Conservation (phyloP, 495 filamentous ascomycete genomes). For the Aspergillus baeticus region DNA sequence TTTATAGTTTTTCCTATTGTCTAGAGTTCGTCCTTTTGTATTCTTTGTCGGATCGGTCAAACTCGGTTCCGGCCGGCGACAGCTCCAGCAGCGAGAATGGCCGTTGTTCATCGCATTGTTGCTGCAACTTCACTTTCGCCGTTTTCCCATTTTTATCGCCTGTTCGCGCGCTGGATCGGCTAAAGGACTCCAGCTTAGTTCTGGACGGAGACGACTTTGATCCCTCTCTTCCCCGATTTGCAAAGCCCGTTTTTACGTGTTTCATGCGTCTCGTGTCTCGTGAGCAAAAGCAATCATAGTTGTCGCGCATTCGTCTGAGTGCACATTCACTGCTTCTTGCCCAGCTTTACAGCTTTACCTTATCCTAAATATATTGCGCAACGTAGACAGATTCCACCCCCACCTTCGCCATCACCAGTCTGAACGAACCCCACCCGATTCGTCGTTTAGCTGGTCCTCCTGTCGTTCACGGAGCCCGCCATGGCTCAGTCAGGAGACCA, state of each 20-base stretch:
- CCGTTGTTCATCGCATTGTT: constrained; percentile 3
- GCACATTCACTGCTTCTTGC: not conserved
- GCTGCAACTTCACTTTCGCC: constrained; percentile 23
- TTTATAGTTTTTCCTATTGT: not conserved
- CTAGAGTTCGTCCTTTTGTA: not conserved
- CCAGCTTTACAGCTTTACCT: not conserved
- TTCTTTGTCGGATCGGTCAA: constrained; percentile 10
- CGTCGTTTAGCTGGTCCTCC: constrained; percentile 1
- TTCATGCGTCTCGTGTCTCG: constrained; percentile 13
- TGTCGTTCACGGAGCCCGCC: constrained; percentile 18
- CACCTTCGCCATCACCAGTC: not conserved
- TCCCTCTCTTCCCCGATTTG: not conserved
- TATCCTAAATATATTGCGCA: constrained; percentile 2
- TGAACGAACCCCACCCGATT: not conserved
- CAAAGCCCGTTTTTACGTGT: constrained; percentile 10
- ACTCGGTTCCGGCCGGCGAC: constrained; percentile 14
- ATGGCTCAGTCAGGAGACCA: constrained; percentile 52
- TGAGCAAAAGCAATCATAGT: constrained; percentile 8
- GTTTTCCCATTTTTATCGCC: not conserved
- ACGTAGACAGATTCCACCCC: constrained; percentile 11
- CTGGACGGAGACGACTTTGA: not conserved
- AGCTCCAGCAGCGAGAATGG: constrained; percentile 4
- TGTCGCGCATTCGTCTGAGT: constrained; percentile 6
- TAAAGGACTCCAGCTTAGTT: not conserved
- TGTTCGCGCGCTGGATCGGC: not conserved